Conservation (phyloP, 306 rosid species). For the Abrus pulchellus region DNA sequence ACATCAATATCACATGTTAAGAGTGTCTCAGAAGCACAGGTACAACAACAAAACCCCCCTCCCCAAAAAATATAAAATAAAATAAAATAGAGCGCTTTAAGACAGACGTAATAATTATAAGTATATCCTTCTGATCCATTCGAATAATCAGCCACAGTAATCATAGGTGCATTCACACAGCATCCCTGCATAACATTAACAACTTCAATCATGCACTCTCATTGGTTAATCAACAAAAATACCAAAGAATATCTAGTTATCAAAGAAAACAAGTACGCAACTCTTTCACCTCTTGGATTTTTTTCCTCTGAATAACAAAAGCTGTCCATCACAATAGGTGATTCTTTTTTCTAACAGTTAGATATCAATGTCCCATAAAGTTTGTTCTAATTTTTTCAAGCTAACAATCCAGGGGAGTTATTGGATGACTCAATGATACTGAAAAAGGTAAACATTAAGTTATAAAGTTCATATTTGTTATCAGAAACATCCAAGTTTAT, state of each 20-base stretch:
- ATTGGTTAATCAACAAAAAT: slow-evolving; percentile 16
- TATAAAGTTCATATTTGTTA: slow-evolving; percentile 6
- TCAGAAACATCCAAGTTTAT: slow-evolving; percentile 29
- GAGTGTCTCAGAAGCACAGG: slow-evolving; percentile 9
- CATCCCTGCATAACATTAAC: slow-evolving; percentile 76
- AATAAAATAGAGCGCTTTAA: not conserved
- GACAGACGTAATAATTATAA: slow-evolving; percentile 86
- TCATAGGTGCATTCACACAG: slow-evolving; percentile 99
- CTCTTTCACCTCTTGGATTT: slow-evolving; percentile 15
- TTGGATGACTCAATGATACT: slow-evolving; percentile 21
- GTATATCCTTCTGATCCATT: slow-evolving; percentile 94
- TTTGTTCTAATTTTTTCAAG: not conserved
- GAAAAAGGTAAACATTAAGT: slow-evolving; percentile 9
- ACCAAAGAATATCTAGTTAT: slow-evolving; percentile 3
- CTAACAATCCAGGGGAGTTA: slow-evolving; percentile 23
- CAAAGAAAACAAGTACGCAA: slow-evolving; percentile 18
- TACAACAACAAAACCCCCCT: not conserved
- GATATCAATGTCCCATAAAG: slow-evolving; percentile 31
- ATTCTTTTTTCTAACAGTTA: slow-evolving; percentile 15
- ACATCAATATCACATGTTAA: slow-evolving; percentile 30
- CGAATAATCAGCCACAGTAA: slow-evolving; percentile 97
- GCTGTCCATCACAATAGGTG: not conserved
- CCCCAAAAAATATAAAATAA: not conserved
- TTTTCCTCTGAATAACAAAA: slow-evolving; percentile 8
- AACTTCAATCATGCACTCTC: slow-evolving; percentile 33